Evolutionary conservation across 208 protist species (phyloP), one percentile per base, ranked within the genome.

Genomic region (Crithidia bombi): DNA sequence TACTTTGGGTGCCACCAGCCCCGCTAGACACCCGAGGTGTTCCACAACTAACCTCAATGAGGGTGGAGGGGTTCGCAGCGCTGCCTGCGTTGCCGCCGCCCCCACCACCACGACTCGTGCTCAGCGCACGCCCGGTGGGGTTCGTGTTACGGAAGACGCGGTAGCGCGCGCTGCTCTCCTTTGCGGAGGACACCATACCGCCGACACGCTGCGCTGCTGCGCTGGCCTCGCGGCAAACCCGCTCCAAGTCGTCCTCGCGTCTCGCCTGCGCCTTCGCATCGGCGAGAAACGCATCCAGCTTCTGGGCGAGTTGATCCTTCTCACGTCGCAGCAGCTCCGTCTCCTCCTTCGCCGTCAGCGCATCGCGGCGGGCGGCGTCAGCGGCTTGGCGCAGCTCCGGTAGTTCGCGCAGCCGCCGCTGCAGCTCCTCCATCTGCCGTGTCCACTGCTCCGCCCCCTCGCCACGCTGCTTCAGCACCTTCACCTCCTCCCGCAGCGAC

Each of bases 201-300:
- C 79, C 79, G 19, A 90, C 81, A 15, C 80, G 67, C 67, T 81
- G 74, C 54, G 78, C 75, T 44, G 81, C 74, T 32, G 85, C 85
- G 26, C 69, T 83, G 7, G 86, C 86, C 49, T 89, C 85, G 6
- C 78, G 81, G 21, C 87, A 75, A 14, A 91, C 65, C 1, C 85
- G 82, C 38, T 82, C 72, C 54, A 89, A 87, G 51, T 83, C 85
- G 21, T 82, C 79, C 55, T 88, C 85, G 49, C 78, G 79, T 25
- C 51, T 57, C 33, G 86, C 56, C 26, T 88, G 82, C 28, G 50
- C 57, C 59, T 79, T 80, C 39, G 80, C 85, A 33, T 85, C 79
- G 30, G 86, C 79, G n/a, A 94, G 73, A 35, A 92, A 89, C 30
- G 74, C 67, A 38, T 92, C 81, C 4, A 94, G 69, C 64, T 85